Evolutionary conservation across 768 basidiomycete species (phyloP), one percentile per base, ranked within the genome.

Genomic region (Candolleomyces eurysporus): DNA sequence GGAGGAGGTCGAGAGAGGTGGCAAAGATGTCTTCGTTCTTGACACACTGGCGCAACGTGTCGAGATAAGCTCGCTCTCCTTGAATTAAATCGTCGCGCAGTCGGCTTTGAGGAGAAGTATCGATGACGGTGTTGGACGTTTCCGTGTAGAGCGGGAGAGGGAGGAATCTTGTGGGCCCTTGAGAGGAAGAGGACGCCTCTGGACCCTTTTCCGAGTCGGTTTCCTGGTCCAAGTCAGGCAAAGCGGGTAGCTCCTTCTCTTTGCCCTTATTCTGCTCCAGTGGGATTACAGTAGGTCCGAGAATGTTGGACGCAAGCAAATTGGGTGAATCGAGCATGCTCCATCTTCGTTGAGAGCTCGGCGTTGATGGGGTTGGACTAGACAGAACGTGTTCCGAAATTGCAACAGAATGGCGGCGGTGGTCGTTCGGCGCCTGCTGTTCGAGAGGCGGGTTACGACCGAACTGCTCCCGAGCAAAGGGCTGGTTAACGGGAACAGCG

Each of bases 1-100:
- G 60, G 17, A 61, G 32, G 31, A 61, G 60, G 45, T 61, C 42
- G 19, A 61, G 43, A 10, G 60, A 54, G 16, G 60, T 45, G 30
- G 11, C 36, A 31, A 43, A 53, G 31, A 45, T 30, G 14, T 61
- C 51, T 42, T 60, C 53, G 45, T 57, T 61, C 13, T 26, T 46
- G n/a, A 61, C 54, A 13, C 43, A 56, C 13, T 51, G 43, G 10
- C 60, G 53, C 10, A 61, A 46, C 10, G 60, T 61, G 26, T 48
- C 19, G 53, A 61, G 43, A 30, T 61, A 61, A 4, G 32, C 21
- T 11, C 48, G 60, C 54, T 61, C 53, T 14, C 31, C 39, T 16
- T 26, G 19, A n/a, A 61, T 61, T n/a, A 61, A 56, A 7, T 61
- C 60, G n/a, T 32, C 8, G n/a, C 22, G 11, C 10, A 61, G 31